phyloP scores from a whole-genome alignment of 768 basidiomycete genomes.

The Phanerochaete sordida region DNA sequence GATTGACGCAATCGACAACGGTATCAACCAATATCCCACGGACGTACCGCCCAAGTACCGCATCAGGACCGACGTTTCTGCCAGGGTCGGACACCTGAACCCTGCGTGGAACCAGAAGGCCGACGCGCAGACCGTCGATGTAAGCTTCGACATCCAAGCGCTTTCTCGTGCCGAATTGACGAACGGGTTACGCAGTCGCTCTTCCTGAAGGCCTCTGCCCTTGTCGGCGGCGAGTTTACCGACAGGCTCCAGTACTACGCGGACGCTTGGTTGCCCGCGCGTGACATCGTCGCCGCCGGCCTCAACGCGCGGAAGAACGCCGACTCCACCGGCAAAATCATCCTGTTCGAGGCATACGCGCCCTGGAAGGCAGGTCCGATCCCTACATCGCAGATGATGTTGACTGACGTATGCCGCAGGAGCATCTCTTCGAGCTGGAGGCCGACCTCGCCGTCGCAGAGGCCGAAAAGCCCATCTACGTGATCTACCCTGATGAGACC shows the following conservation, averaged over 20 bases:
- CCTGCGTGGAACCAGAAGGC: slow-evolving; percentile 86
- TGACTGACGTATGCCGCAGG: slow-evolving; percentile 43
- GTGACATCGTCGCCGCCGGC: slow-evolving; percentile 69
- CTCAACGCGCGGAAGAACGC: slow-evolving; percentile 50
- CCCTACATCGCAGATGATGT: slow-evolving; percentile 85
- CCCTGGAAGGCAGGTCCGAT: slow-evolving; percentile 76
- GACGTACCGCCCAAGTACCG: slow-evolving; percentile 70
- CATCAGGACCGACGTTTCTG: slow-evolving; percentile 78
- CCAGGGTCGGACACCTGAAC: slow-evolving; percentile 81
- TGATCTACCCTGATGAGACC: slow-evolving; percentile 86
- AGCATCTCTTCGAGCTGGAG: slow-evolving; percentile 91
- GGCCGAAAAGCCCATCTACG: slow-evolving; percentile 65
- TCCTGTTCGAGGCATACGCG: slow-evolving; percentile 74
- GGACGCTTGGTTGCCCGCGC: slow-evolving; percentile 90
- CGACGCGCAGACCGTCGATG: slow-evolving; percentile 69
- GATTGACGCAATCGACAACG: slow-evolving; percentile 94
- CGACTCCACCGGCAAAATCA: slow-evolving; percentile 69
- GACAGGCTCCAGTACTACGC: slow-evolving; percentile 76
- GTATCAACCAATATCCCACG: slow-evolving; percentile 74
- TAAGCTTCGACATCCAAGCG: slow-evolving; percentile 30
- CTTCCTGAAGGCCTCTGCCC: slow-evolving; percentile 75
- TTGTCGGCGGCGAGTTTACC: slow-evolving; percentile 86
- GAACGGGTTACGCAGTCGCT: slow-evolving; percentile 42
- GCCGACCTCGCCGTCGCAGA: slow-evolving; percentile 42
- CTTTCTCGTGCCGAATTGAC: background rate